Base-by-base conservation (phyloP, 805 yeast species). In the Metschnikowia henanensis region DNA sequence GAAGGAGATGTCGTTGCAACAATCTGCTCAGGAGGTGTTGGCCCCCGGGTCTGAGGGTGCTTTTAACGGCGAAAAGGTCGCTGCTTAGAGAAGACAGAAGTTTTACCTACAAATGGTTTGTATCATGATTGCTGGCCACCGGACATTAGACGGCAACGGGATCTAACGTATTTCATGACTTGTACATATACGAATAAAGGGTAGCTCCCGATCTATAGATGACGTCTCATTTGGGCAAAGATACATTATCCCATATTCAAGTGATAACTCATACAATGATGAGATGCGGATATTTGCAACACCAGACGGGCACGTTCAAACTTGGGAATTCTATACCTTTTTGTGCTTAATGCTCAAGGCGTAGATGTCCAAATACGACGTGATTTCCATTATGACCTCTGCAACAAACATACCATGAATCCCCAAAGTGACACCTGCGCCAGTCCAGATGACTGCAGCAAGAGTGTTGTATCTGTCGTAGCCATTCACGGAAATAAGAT, bases 341-440 rank as follows among this genome's bases (percentile, higher is more conserved):
- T 84, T 86, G 60, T 86, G 88, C 62, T 91, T 90, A 59, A 89
- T 88, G 30, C 84, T 76, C 55, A 91, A 77, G 6, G 96, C 94
- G 65, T 82, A 85, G 52, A 92, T 90, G 60, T 89, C 97, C 55
- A 92, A 72, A 59, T 79, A 90, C 3, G 75, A 68, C 10, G 96
- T 88, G 55, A 89, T 86, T 50, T 82, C 90, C 64, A 81, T 79
- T 56, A 92, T 82, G 55, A 87, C 82, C 52, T 87, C 94, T 35
- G 82, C 73, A 37, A 92, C 81, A 56, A 88, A 84, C 67, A 82
- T 73, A 25, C 78, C 70, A 72, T 85, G 87, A 56, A 88, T 67
- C 21, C 87, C 85, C 49, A 80, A 58, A 47, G 90, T 74, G 43
- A 86, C 48, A 16, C 90, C 85, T 42, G 80, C 68, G n/a, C 88